Evolutionary conservation across 2,329 filamentous ascomycete genomes (phyloP).

Genomic region (Nothopassalora personata): DNA sequence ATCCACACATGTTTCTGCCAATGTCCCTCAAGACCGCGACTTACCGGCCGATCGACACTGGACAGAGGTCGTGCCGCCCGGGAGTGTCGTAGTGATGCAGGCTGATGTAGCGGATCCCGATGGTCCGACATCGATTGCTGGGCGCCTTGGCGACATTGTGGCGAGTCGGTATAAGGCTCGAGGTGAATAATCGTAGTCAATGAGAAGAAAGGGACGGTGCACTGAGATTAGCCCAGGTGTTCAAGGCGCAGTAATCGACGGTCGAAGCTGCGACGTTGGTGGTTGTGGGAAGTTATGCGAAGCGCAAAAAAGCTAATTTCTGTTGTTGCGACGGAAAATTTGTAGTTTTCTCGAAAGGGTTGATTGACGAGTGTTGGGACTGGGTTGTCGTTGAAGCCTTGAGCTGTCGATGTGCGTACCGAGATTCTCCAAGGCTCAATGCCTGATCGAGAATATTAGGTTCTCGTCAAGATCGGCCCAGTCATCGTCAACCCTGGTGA

Average conservation of each 20-base stretch:
- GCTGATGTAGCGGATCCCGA: constrained; percentile 52
- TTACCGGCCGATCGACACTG: constrained; percentile 59
- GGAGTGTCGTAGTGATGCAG: constrained; percentile 60
- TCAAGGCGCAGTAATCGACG: constrained; percentile 60
- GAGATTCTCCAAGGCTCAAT: neutral
- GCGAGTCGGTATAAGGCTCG: constrained; percentile 62
- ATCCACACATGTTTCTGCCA: constrained; percentile 4
- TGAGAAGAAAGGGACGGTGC: neutral
- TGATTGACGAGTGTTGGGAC: constrained; percentile 53
- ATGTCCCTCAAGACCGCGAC: constrained; percentile 36
- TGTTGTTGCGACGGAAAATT: constrained; percentile 20
- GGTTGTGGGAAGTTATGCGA: constrained; percentile 45
- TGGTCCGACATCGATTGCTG: constrained; percentile 46
- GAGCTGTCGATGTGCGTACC: constrained; percentile 42
- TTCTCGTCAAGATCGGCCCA: constrained; percentile 34
- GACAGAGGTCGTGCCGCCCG: constrained; percentile 58
- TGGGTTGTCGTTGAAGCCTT: constrained; percentile 47
- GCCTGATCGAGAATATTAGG: neutral
- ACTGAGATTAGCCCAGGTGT: constrained; percentile 33
- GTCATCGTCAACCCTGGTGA: constrained; percentile 51
- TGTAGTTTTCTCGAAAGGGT: constrained; percentile 53
- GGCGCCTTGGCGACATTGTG: constrained; percentile 72
- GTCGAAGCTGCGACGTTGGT: constrained; percentile 59
- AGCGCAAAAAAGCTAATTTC: too few relatives aligned
- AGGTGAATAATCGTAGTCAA: constrained; percentile 28